Percentiles rank a stretch among this genome's conserved stretches.
These are phyloP conservation scores for Claviceps maximensis DNA, from an alignment of 2,329 filamentous ascomycete species.

Conservation along the genomic window DNA sequence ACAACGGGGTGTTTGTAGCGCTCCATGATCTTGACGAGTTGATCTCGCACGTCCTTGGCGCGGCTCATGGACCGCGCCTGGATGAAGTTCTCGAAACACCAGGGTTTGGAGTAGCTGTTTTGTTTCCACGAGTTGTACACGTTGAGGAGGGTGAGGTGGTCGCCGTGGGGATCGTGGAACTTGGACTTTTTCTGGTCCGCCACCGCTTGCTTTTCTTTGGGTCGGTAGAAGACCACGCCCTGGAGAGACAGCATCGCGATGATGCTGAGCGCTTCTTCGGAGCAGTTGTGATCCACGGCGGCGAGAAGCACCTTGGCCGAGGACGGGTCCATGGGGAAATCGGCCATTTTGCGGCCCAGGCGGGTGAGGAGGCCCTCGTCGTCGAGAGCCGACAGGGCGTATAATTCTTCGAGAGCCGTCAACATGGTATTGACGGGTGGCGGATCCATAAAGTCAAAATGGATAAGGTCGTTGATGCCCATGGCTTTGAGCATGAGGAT, in stretches of 20 bases:
- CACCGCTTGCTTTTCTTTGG: conserved; percentile 92
- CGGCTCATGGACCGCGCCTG: conserved; percentile 80
- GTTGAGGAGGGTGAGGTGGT: conserved; percentile 89
- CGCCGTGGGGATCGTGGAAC: conserved; percentile 89
- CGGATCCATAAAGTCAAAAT: conserved; percentile 99
- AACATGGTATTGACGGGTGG: conserved; percentile 97
- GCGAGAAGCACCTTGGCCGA: conserved; percentile 83
- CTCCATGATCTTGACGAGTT: conserved; percentile 87
- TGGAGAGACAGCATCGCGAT: conserved; percentile 86
- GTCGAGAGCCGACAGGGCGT: conserved; percentile 80
- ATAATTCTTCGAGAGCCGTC: conserved; percentile 87
- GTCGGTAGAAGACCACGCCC: conserved; percentile 82
- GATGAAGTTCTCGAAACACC: conserved; percentile 98
- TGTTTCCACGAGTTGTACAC: conserved; percentile 97
- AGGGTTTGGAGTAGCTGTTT: conserved; percentile 66
- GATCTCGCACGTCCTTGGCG: conserved; percentile 82
- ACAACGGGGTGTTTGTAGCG: conserved; percentile 72
- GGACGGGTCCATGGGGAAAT: conserved; percentile 94
- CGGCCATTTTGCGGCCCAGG: conserved; percentile 90
- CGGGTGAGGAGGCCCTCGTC: conserved; percentile 90
- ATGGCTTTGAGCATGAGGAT: conserved; percentile 98
- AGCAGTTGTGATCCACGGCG: conserved; percentile 76
- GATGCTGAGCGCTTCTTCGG: conserved; percentile 87
- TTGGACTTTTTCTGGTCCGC: conserved; percentile 97
- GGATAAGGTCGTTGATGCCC: conserved; percentile 94